Base-by-base conservation (phyloP, 441 rosid genomes). In the Erodium trifolium region DNA sequence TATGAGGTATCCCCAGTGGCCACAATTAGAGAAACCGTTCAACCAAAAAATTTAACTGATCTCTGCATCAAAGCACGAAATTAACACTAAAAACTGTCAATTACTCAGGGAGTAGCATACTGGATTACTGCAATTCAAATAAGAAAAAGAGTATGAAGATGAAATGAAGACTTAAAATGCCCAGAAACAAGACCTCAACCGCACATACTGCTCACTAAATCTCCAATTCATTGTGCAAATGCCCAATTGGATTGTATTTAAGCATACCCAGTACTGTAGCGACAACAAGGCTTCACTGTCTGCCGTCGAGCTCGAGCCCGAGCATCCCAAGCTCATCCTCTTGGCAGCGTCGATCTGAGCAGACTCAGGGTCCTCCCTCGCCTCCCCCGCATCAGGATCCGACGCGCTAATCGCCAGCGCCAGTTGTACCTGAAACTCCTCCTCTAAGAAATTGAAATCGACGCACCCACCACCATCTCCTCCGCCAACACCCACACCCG, bases 361-460 rank as follows among this genome's bases (percentile, higher is more conserved):
- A 23, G 27, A 23, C 27, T 23, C 27, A 23, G 27, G 27, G 27
- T 23, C 27, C 27, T 23, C 27, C 27, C 27, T 23, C 27, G 27
- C 27, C 27, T 23, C 27, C 27, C 27, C 2, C 27, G 27, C 27
- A 23, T 23, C 27, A 23, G 27, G 27, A 23, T 23, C 27, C 27
- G 27, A 23, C 27, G 27, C 27, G 27, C 27, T 23, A 23, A 23
- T 23, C 27, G 27, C 27, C 27, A 23, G 27, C 0, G 27, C 27
- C 27, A 23, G 27, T 2, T 23, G 27, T 23, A 23, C 27, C 27
- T 23, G 27, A 23, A 23, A 23, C 27, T 23, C 27, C 27, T 23
- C 27, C 27, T 23, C 98, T 97, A 91, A 70, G 64, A 85, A 82
- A 85, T 69, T 84, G 82, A 88, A 93, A 78, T 88, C 93, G 39